Conservation (phyloP, 2,329 filamentous ascomycete genomes). For the Madurella fahalii region DNA sequence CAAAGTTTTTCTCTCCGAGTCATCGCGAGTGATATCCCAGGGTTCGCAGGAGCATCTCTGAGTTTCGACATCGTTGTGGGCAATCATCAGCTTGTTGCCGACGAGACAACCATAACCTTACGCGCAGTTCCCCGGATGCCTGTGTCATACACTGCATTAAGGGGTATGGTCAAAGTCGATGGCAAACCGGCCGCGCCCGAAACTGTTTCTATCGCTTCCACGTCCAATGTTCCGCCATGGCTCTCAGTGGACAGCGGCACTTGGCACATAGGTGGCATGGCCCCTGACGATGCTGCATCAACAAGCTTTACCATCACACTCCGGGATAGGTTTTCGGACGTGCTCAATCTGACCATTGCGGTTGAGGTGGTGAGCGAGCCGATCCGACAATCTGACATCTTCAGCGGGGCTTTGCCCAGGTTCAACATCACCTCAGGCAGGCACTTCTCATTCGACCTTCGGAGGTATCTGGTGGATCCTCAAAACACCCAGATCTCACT, state of each 20-base stretch:
- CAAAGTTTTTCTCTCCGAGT: constrained; percentile 69
- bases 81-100: constrained; percentile 63
- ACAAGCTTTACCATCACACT: constrained; percentile 60
- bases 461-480: constrained; percentile 39
- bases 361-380: constrained; percentile 22
- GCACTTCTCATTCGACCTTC: constrained; percentile 41
- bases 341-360: constrained; percentile 52
- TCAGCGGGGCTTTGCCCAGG: constrained; percentile 37
- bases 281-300: constrained; percentile 54
- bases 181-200: constrained; percentile 44
- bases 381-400: constrained; percentile 32
- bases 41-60: constrained; percentile 64
- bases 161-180: constrained; percentile 54
- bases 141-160: constrained; percentile 51
- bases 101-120: constrained; percentile 51
- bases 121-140: constrained; percentile 52
- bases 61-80: constrained; percentile 70
- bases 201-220: constrained; percentile 50
- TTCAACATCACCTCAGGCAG: constrained; percentile 40
- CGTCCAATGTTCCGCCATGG: constrained; percentile 61
- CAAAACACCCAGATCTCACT: constrained; percentile 37
- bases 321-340: constrained; percentile 56
- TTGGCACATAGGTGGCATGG: constrained; percentile 61
- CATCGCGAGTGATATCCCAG: constrained; percentile 74
- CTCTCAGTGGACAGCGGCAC: constrained; percentile 59